A percentile compares a stretch with the other conserved stretches of the same genome.
These are phyloP conservation scores for Paramecium caudatum DNA, from an alignment of 73 alveolate species.

Conservation along the genomic window DNA sequence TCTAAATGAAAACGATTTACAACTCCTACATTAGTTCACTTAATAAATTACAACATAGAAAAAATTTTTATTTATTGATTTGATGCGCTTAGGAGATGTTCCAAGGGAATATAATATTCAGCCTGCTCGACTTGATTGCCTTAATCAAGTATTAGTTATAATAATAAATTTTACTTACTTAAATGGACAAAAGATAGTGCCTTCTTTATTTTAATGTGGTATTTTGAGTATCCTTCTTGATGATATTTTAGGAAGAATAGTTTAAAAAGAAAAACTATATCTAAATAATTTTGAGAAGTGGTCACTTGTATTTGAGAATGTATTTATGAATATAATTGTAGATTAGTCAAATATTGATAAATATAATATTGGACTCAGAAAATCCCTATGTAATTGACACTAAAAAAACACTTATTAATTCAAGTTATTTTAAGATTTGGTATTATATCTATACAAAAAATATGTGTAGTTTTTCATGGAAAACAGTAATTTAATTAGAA, in stretches of 20 bases:
- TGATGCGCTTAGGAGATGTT: background rate
- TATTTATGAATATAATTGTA: background rate
- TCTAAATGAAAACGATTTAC: no score
- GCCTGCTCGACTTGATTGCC: background rate
- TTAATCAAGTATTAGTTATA: background rate
- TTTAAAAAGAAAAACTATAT: background rate
- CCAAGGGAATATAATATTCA: background rate
- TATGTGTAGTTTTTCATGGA: background rate
- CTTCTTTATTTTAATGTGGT: background rate
- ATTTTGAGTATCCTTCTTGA: background rate
- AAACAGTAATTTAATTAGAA: background rate
- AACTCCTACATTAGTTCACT: no score
- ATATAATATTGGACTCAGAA: background rate
- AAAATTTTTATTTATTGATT: background rate
- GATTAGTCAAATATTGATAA: conserved; percentile 7
- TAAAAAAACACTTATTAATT: background rate
- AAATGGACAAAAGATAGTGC: background rate
- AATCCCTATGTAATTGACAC: background rate
- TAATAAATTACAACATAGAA: no score
- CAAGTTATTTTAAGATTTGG: background rate
- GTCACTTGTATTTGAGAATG: conserved; percentile 1
- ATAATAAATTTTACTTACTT: background rate
- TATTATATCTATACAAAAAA: background rate
- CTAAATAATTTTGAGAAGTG: conserved; percentile 11
- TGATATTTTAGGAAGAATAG: background rate